Base-by-base conservation (phyloP, 495 filamentous ascomycete species). In the Sordaria brevicollis region DNA sequence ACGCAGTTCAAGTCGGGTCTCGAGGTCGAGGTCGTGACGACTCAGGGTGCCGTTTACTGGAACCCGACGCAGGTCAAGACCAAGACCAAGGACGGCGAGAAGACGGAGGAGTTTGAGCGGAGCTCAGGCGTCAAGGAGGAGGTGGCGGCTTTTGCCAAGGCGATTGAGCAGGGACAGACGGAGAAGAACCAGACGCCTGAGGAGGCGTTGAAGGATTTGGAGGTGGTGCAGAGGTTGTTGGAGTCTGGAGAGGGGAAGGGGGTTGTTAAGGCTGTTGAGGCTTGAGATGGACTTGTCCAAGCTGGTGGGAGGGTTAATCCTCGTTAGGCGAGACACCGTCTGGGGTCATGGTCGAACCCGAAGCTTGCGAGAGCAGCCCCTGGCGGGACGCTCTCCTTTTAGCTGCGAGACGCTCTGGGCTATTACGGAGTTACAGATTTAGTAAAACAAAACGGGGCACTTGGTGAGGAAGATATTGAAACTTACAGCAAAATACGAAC, bases 141-240 rank as follows among this genome's bases (percentile, higher is more conserved):
- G 77, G 82, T 93, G 21, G 80, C 76, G 15, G 89, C 82, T 4
- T 94, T 91, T 81, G 90, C 82, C 2, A 74, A 84, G 73, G 81
- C 84, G 8, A 76, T 94, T 67, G 69, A 74, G 10, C 73, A 72
- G 10, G 81, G 82, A 7, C 74, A 82, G 71, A 71, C 79, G 21
- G 82, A 90, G 75, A 74, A 75, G 10, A 79, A 79, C 65, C 89
- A 93, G 78, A 83, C 79, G 0, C 88, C 89, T 2, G 84, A 87
- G 72, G 85, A 93, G 75, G 92, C 88, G 65, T 77, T 92, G 76
- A 85, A 79, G 62, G 92, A 94, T 82, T 77, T 95, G 70, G 86
- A 90, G 78, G 74, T 93, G 69, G 73, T 87, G 81, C 88, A 91
- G 79, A 80, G 81, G 68, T 83, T 91, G 79, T 75, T 92, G 72